These are phyloP conservation scores for Purshia tridentata DNA, from an alignment of 306 rosid species.

Conservation along the genomic window DNA sequence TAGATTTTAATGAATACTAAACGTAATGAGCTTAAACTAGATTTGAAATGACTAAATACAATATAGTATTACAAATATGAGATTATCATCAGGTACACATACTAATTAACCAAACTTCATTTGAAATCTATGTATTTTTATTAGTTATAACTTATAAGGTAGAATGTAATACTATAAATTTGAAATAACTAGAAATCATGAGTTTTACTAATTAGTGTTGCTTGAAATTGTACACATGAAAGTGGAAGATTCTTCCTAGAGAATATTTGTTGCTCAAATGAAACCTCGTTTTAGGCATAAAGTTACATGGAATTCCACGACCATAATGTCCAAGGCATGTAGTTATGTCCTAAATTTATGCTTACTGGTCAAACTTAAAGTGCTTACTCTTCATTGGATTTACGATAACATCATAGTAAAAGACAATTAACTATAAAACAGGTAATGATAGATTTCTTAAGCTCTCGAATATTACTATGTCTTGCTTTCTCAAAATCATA, in stretches of 20 bases:
- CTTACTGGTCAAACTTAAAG: not conserved
- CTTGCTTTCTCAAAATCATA: constrained; percentile 16
- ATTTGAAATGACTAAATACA: not conserved
- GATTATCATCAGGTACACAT: not conserved
- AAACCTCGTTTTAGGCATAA: constrained; percentile 2
- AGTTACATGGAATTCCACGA: constrained; percentile 18
- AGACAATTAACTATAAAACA: not conserved
- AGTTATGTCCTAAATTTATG: not conserved
- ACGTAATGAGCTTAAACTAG: too few species aligned
- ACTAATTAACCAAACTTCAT: too few species aligned
- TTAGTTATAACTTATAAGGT: too few species aligned
- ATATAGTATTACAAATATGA: not conserved
- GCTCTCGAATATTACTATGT: constrained; percentile 30
- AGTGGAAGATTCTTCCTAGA: not conserved
- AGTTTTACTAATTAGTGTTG: not conserved
- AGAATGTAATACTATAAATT: too few species aligned
- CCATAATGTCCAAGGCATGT: not conserved
- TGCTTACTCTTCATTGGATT: not conserved
- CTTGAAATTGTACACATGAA: not conserved
- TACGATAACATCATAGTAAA: constrained; percentile 10
- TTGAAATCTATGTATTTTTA: not conserved
- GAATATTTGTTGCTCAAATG: not conserved
- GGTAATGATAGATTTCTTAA: not conserved
- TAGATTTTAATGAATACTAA: too few species aligned
- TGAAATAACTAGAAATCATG: too few species aligned